These are phyloP conservation scores for Populus hybrid DNA, from an alignment of 441 rosid species.

Conservation along the genomic window DNA sequence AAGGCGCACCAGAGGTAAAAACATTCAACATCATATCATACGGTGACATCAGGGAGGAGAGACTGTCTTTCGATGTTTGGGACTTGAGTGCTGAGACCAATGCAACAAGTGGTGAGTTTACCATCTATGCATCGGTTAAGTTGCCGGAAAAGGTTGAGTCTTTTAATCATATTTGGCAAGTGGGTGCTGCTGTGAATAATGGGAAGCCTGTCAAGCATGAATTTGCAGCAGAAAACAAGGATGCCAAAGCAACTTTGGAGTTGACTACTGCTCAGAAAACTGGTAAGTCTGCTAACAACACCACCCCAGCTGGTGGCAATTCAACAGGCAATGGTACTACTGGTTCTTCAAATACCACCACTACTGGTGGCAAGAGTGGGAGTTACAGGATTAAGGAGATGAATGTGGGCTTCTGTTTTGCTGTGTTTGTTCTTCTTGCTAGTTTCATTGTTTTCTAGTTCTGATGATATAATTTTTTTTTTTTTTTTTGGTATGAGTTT, in stretches of 20 bases:
- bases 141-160: constrained; percentile 37
- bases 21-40: constrained; percentile 48
- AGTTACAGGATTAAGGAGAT: neutral
- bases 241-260: constrained; percentile 19
- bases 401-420: constrained; percentile 29
- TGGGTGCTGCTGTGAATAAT: constrained; percentile 40
- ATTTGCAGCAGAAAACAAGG: constrained; percentile 20
- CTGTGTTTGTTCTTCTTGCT: constrained; percentile 22
- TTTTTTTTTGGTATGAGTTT: neutral
- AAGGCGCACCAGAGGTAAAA: constrained; percentile 26
- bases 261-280: constrained; percentile 12
- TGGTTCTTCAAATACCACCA: neutral
- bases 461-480: neutral
- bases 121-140: constrained; percentile 51
- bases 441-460: constrained; percentile 20
- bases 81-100: constrained; percentile 32
- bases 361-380: constrained; percentile 6
- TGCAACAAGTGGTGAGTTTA: constrained; percentile 21
- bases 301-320: neutral
- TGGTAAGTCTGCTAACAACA: neutral
- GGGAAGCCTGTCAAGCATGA: constrained; percentile 43
- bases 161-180: constrained; percentile 83
- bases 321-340: neutral
- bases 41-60: constrained; percentile 17
- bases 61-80: constrained; percentile 52